Base-by-base conservation (phyloP, 2,329 filamentous ascomycete genomes). In the Aspergillus glaucus region DNA sequence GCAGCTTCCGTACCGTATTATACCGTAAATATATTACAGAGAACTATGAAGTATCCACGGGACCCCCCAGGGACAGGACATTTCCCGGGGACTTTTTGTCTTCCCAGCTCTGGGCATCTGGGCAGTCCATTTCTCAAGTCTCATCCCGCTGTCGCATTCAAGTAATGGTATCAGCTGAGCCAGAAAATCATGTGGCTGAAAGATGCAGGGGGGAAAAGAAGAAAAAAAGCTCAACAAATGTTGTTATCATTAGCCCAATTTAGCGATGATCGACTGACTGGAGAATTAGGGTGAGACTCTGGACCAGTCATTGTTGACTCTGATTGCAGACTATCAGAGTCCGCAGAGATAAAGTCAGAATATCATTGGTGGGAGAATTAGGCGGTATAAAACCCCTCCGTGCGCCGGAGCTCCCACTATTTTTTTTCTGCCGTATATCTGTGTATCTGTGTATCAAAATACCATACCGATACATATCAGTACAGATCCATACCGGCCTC, bases 381-480 rank as follows among this genome's bases (percentile, higher is more conserved):
- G 52, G 57, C 56, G 57, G 57, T 59, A 50, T 50, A 51, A 53
- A 49, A 42, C 8, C 32, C 19, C 28, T 58, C 61, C 61, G 61
- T 55, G 56, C 54, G 62, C 58, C 62, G 61, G 61, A 60, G 53
- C 52, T 58, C 59, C 62, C 60, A 63, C 62, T 30, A 12, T 10
- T 30, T 30, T 28, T 28, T 30, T 30, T 12, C 26, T 30, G 26
- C 26, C 1, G 26, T 28, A 28, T 28, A 12, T 7, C 7, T 9
- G 17, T 21, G 37, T 40, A 22, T 9, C 34, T 37, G 6, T 36
- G 14, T 36, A 7, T 36, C 14, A 17, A 7, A 36, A 36, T 36
- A 21, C 19, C 8, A 40, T 40, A 22, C 19, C 19, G 14, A 40
- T 40, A 40, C 37, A 40, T 40, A 40, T 19, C 15, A 37, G 34